Evolutionary conservation across 352 stramenopile species (phyloP).

Genomic region (Phytophthora hibernalis): DNA sequence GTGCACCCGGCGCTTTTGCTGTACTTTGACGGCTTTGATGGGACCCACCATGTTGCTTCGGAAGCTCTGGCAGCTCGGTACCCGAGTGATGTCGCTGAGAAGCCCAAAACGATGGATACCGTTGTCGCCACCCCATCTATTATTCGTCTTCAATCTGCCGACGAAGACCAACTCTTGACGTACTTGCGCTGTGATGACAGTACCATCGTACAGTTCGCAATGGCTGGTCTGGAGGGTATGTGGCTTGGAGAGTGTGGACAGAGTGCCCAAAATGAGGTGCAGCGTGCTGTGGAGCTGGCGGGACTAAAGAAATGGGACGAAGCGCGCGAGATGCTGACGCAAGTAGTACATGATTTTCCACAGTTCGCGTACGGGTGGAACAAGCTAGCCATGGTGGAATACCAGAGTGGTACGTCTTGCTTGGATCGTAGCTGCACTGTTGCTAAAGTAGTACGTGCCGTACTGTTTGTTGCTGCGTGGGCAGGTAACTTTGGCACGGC

Average conservation of each 20-base stretch:
- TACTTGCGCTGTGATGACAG: conserved; percentile 76
- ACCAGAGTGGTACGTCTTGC: conserved; percentile 52
- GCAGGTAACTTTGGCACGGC: conserved; percentile 61
- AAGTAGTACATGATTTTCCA: conserved; percentile 55
- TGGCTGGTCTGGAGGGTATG: conserved; percentile 72
- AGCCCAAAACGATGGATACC: conserved; percentile 3
- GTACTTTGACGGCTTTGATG: conserved; percentile 81
- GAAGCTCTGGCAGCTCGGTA: conserved; percentile 62
- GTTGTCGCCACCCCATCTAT: conserved; percentile 60
- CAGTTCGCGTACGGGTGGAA: conserved; percentile 77
- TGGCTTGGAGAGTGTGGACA: conserved; percentile 71
- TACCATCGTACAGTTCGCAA: conserved; percentile 76
- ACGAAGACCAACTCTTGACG: conserved; percentile 68
- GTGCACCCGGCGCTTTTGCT: conserved; percentile 70
- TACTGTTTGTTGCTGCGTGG: neutral
- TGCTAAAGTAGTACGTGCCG: conserved; percentile 5
- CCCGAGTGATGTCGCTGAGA: conserved; percentile 52
- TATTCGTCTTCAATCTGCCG: conserved; percentile 69
- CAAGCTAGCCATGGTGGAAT: conserved; percentile 76
- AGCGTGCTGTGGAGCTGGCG: conserved; percentile 50
- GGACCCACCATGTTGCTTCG: conserved; percentile 70
- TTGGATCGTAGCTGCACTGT: neutral
- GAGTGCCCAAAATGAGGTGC: conserved; percentile 47
- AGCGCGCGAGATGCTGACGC: conserved; percentile 55
- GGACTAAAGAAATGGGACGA: conserved; percentile 40